Base-by-base conservation (phyloP, 2,329 filamentous ascomycete genomes). In the Chaetomiaceae sp. region DNA sequence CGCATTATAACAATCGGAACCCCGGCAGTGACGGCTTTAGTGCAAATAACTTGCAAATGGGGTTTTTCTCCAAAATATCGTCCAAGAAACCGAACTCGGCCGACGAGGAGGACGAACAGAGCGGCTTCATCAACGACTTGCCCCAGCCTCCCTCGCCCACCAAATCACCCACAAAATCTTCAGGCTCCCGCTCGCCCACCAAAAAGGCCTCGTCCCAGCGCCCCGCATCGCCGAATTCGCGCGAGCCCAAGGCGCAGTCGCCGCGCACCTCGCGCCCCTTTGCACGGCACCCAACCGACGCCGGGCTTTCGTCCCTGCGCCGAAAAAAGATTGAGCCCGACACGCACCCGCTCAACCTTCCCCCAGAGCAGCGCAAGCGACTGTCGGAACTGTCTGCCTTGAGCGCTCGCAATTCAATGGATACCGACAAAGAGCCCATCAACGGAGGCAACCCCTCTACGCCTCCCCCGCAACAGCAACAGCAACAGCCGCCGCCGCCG, bases 331-430 rank as follows among this genome's bases (percentile, higher is more conserved):
- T 75, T 65, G 84, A 89, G 67, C 77, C 77, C 59, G 81, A 92
- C 67, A 86, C 84, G 2, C 91, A 96, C 70, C 92, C 92, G 34
- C 80, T 96, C 48, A 96, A 96, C 66, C 82, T 95, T 20, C 90
- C 87, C 2, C 90, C 90, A 42, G 90, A 96, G 74, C 86, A 96
- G 78, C 81, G 90, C 65, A 87, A 88, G 69, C 84, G 89, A 58
- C 72, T 88, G 53, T 89, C 86, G 44, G 79, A 78, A 62, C 77
- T 90, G 58, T 85, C 85, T 59, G 77, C 68, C 64, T 79, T 81
- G 79, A 83, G 73, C 63, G 75, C 77, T 59, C 75, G 80, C 58
- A 81, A 76, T 64, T 84, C 86, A 55, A 90, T 92, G 86, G 88
- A 94, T 61, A 75, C 90, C 61, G 89, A 94, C 70, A 77, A 79